Evolutionary conservation across 345 rosid species (phyloP).

Genomic region (Alliaria petiolata): DNA sequence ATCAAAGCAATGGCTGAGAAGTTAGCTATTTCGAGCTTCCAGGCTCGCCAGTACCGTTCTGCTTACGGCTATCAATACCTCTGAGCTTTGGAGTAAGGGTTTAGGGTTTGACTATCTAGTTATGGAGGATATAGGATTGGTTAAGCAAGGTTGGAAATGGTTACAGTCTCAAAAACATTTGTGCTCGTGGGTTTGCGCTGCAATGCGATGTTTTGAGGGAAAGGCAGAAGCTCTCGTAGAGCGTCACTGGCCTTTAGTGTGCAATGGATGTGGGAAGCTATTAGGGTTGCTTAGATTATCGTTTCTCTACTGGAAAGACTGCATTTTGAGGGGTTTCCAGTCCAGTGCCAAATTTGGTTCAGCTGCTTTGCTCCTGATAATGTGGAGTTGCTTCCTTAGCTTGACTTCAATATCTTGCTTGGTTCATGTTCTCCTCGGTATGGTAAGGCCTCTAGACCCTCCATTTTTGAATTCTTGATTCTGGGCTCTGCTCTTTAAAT

Average conservation of each 20-base stretch:
- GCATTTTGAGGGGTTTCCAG: constrained; percentile 60
- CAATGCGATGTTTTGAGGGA: constrained; percentile 43
- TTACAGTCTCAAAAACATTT: constrained; percentile 59
- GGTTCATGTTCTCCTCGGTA: constrained; percentile 71
- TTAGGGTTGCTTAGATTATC: constrained; percentile 38
- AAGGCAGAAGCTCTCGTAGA: constrained; percentile 49
- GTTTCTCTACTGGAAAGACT: constrained; percentile 69
- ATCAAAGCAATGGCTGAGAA: constrained; percentile 12
- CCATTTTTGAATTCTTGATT: neutral
- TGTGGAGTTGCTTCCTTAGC: constrained; percentile 97
- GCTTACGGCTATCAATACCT: neutral
- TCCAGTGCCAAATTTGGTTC: constrained; percentile 70
- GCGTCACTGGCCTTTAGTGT: constrained; percentile 86
- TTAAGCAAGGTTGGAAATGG: constrained; percentile 83
- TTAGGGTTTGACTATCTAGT: neutral
- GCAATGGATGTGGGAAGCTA: constrained; percentile 52
- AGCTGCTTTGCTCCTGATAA: constrained; percentile 76
- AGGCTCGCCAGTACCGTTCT: neutral
- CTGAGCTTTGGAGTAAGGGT: neutral
- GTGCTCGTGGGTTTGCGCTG: constrained; percentile 41
- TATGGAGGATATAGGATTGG: constrained; percentile 89
- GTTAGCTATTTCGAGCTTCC: neutral
- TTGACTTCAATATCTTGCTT: constrained; percentile 85
- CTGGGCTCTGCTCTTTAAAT: neutral
- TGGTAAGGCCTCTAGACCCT: constrained; percentile 52